Base-by-base conservation (phyloP, 1,284 basidiomycete genomes). In the Mycena citricolor region DNA sequence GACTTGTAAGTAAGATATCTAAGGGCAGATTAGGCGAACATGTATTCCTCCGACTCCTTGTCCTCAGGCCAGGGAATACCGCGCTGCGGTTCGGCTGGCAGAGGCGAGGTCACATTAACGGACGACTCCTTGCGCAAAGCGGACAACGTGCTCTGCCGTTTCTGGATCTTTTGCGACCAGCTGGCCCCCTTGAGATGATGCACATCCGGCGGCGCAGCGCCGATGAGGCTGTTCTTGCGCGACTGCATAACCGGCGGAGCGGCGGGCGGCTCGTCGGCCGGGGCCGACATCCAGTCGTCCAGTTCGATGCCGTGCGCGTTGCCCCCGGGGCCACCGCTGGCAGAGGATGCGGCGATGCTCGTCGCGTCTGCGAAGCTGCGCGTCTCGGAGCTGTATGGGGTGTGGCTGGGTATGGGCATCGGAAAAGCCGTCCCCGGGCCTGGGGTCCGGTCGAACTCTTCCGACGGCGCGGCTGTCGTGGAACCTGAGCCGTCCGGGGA, bases 161-260 rank as follows among this genome's bases (percentile, higher is more conserved):
- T 8, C 7, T 8, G 21, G 36, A 38, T 44, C 33, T 44, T 7
- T 12, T 20, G 22, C 19, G 42, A 42, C 47, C 47, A 49, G 41
- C 41, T 49, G 16, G 38, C 47, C 6, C 32, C 25, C 29, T 35
- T 39, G 19, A 36, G 24, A 13, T 44, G 37, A 10, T 19, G 31
- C 32, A 14, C 13, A 24, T 5, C 21, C 21, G 34, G 26, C 4
- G 34, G 19, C 10, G 35, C 20, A 19, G 29, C 24, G 26, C 29
- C 14, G 41, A 21, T 17, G 26, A 37, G n/a, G 36, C 41, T 45
- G 25, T 13, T 29, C 32, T 45, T 50, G 39, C 48, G 48, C 30
- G 28, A 24, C 37, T 34, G 34, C 23, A 32, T 17, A 14, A 26
- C 36, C 17, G 30, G n/a, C 24, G 14, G 3, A 16, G 13, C 36